Base-by-base conservation (phyloP, 345 rosid genomes). In the Orychophragmus violaceus region DNA sequence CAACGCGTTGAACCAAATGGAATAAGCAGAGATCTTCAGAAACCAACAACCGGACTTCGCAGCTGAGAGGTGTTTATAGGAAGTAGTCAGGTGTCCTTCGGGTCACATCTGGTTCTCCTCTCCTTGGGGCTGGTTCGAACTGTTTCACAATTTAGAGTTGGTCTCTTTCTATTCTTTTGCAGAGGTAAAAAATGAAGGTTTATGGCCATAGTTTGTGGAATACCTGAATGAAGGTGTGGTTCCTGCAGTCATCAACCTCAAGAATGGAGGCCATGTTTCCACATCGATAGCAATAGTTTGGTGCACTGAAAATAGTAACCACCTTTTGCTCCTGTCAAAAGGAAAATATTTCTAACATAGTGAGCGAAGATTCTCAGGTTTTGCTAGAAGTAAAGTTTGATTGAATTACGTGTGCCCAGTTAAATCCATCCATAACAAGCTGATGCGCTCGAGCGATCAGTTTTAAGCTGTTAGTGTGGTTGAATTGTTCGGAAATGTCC, bases 191-290 rank as follows among this genome's bases (percentile, higher is more conserved):
- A 57, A 27, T 5, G 0, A 48, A 28, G 33, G 53, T 32, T 55
- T 45, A 9, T 17, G 17, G 48, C 24, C 53, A 49, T 42, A 17
- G 49, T 8, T 42, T 42, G 22, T 22, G 49, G 17, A 19, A 42
- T 72, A 90, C 98, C 98, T 93, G 97, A 71, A 88, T 90, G 82
- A 93, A 93, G 4, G 91, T 84, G 77, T 87, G 97, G 70, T 79
- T 82, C 72, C 80, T 83, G 96, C 86, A 88, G 79, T 88, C 96
- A 53, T 93, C 98, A 16, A 93, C 97, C 82, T 93, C 98, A 76
- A 93, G 78, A 72, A 93, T 90, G 6, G 97, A 93, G 66, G 98
- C 98, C 98, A 90, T 93, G 85, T 93, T 93, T 64, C 98, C 98
- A 77, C 98, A 93, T 39, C 97, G 98, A 66, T 93, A 93, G 76